phyloP scores from a whole-genome alignment of 2,329 filamentous ascomycete species.

The Ophiostoma sp. region DNA sequence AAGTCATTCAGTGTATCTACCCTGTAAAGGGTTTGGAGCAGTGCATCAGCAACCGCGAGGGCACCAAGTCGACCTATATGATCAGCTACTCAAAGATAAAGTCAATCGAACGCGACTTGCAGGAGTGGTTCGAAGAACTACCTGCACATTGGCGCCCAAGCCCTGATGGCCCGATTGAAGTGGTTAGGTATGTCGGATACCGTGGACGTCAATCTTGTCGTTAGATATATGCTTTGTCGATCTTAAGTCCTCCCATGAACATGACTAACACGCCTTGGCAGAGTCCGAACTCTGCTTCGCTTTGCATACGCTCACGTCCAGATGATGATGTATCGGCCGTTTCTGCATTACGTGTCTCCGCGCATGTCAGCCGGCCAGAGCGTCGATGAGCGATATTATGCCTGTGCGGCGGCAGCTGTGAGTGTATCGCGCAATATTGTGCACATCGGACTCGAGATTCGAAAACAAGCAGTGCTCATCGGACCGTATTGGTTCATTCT shows the following conservation, averaged over 20 bases:
- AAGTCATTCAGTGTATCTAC: slow-evolving; percentile 61
- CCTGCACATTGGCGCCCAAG: slow-evolving; percentile 75
- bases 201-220: too few relatives aligned
- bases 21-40: slow-evolving; percentile 54
- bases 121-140: slow-evolving; percentile 59
- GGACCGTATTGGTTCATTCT: slow-evolving; percentile 84
- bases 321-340: slow-evolving; percentile 75
- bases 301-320: slow-evolving; percentile 80
- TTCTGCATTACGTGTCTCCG: slow-evolving; percentile 74
- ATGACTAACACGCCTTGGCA: neutral
- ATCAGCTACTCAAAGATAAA: slow-evolving; percentile 60
- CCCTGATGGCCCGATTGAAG: slow-evolving; percentile 65
- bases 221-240: neutral
- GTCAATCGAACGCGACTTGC: slow-evolving; percentile 58
- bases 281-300: slow-evolving; percentile 65
- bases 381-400: slow-evolving; percentile 72
- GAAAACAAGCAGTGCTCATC: slow-evolving; percentile 44
- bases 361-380: slow-evolving; percentile 49
- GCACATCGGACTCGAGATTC: slow-evolving; percentile 63
- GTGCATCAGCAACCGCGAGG: slow-evolving; percentile 39
- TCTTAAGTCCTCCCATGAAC: neutral
- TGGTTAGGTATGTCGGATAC: slow-evolving; percentile 51
- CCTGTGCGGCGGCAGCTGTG: slow-evolving; percentile 59
- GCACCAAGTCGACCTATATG: slow-evolving; percentile 49
- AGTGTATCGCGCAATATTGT: slow-evolving; percentile 67